phyloP scores from a whole-genome alignment of 169 alveolate genomes.

The Babesia ovata region DNA sequence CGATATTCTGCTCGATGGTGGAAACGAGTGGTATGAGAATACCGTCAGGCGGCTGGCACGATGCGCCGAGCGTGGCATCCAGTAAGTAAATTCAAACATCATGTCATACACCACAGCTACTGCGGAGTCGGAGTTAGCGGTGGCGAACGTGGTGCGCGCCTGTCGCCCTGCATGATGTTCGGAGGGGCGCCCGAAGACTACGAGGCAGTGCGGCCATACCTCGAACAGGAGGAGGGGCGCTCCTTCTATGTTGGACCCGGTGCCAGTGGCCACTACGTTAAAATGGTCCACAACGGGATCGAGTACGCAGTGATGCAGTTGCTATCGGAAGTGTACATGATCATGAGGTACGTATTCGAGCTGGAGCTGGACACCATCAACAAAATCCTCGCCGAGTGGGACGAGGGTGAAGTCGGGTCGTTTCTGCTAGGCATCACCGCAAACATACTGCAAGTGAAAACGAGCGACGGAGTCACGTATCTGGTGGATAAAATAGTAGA shows the following conservation, averaged over 20 bases:
- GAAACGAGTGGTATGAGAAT: constrained; percentile 84
- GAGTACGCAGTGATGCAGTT: constrained; percentile 85
- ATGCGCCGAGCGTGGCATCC: constrained; percentile 45
- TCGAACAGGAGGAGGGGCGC: constrained; percentile 56
- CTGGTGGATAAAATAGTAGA: constrained; percentile 78
- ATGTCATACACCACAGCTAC: constrained; percentile 56
- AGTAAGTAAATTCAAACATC: constrained; percentile 38
- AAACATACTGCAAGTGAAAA: constrained; percentile 73
- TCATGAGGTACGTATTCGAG: constrained; percentile 22
- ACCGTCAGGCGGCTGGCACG: constrained; percentile 73
- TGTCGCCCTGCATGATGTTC: constrained; percentile 84
- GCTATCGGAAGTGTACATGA: constrained; percentile 72
- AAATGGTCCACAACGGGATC: constrained; percentile 87
- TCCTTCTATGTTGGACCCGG: constrained; percentile 80
- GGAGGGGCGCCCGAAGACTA: constrained; percentile 80
- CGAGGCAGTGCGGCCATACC: constrained; percentile 53
- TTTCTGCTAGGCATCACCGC: constrained; percentile 79
- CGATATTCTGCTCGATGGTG: constrained; percentile 83
- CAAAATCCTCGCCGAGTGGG: constrained; percentile 67
- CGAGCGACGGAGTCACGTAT: constrained; percentile 66
- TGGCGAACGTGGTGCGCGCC: constrained; percentile 84
- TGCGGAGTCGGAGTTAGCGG: constrained; percentile 87
- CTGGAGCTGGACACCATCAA: constrained; percentile 41
- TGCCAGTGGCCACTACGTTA: constrained; percentile 84
- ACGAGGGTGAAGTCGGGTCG: constrained; percentile 66